Percentiles rank a stretch among this genome's conserved stretches.
Evolutionary conservation across 1,284 basidiomycete genomes (phyloP).

Genomic region (Rhizopogon parksii): DNA sequence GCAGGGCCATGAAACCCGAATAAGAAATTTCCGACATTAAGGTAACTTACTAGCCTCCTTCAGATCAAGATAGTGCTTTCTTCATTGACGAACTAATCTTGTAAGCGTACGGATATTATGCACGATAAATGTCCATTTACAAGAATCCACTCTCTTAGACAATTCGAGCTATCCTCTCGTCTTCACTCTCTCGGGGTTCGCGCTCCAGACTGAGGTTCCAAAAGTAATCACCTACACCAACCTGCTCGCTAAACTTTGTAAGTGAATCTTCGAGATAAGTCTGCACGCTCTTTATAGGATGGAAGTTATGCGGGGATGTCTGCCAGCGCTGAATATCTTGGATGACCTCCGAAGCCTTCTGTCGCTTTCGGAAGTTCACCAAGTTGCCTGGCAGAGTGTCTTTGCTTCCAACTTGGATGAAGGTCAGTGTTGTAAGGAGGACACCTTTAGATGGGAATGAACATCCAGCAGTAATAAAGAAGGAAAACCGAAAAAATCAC

Average conservation of each 20-base stretch:
- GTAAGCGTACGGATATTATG: too few relatives aligned
- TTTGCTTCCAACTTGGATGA: slow-evolving; percentile 81
- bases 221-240: slow-evolving; percentile 62
- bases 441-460: slow-evolving; percentile 43
- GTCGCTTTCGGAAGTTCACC: slow-evolving; percentile 78
- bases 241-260: slow-evolving; percentile 57
- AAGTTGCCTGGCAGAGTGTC: slow-evolving; percentile 56
- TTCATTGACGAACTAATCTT: too few relatives aligned
- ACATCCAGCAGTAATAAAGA: not conserved
- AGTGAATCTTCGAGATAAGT: slow-evolving; percentile 77
- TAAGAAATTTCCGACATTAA: too few relatives aligned
- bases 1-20: too few relatives aligned
- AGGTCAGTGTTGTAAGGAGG: slow-evolving; percentile 73
- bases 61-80: too few relatives aligned
- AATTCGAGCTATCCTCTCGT: slow-evolving; percentile 86
- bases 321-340: slow-evolving; percentile 79
- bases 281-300: slow-evolving; percentile 59
- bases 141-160: slow-evolving; percentile 87
- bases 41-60: too few relatives aligned
- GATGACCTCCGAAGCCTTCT: slow-evolving; percentile 70
- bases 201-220: slow-evolving; percentile 82
- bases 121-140: slow-evolving; percentile 24
- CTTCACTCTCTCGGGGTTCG: slow-evolving; percentile 91
- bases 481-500: too few relatives aligned
- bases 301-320: slow-evolving; percentile 65